Percentiles rank a stretch among this genome's conserved stretches.
Conservation (phyloP, 371 early-diverging fungal genomes). For the Mucor indicus region DNA sequence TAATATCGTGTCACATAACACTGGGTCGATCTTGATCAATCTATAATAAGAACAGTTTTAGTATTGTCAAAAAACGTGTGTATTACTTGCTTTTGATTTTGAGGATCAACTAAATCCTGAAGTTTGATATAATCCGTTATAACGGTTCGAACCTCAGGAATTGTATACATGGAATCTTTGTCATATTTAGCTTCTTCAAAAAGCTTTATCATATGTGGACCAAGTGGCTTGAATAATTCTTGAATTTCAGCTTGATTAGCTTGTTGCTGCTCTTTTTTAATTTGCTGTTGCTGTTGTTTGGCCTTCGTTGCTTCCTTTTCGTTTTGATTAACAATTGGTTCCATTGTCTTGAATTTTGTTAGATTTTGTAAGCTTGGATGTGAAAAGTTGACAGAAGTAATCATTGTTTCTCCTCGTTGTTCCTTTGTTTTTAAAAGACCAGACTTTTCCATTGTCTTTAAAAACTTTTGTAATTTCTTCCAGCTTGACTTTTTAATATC, state of each 20-base stretch:
- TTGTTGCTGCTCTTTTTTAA: conserved; percentile 16
- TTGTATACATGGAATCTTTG: conserved; percentile 52
- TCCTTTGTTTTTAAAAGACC: conserved; percentile 70
- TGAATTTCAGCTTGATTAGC: conserved; percentile 31
- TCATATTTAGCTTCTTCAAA: conserved; percentile 53
- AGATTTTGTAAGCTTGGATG: conserved; percentile 39
- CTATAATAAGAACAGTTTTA: conserved; percentile 5
- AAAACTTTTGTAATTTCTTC: conserved; percentile 74
- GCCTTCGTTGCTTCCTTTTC: conserved; percentile 15
- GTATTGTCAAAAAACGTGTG: not conserved
- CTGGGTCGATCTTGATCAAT: conserved; percentile 56
- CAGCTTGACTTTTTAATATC: conserved; percentile 74
- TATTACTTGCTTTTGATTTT: conserved; percentile 50
- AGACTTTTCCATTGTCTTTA: conserved; percentile 67
- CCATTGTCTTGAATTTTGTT: conserved; percentile 32
- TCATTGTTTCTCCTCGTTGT: conserved; percentile 58
- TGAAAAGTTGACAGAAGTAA: conserved; percentile 59
- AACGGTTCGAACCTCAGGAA: conserved; percentile 51
- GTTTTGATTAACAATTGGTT: conserved; percentile 1
- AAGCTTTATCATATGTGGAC: conserved; percentile 34
- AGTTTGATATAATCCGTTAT: conserved; percentile 60
- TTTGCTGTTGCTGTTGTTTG: conserved; percentile 13
- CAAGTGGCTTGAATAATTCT: conserved; percentile 56
- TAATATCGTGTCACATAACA: conserved; percentile 59
- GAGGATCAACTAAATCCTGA: conserved; percentile 53